phyloP scores from a whole-genome alignment of 2,329 filamentous ascomycete genomes.

The Blastomyces silverae region DNA sequence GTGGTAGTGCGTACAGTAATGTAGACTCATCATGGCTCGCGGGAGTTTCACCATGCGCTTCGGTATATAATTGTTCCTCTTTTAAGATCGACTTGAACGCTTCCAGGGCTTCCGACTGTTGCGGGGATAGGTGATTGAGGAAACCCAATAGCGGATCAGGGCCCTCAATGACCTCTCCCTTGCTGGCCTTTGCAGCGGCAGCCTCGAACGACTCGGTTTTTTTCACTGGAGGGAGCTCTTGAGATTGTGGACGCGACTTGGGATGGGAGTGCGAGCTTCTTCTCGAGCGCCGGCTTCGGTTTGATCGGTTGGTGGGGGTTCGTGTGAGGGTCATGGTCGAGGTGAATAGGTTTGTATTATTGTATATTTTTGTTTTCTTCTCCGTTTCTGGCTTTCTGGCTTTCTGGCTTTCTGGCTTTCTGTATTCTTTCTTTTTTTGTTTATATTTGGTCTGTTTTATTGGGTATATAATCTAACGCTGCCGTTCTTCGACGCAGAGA shows the following conservation, averaged over 20 bases:
- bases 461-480: not conserved
- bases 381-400: not conserved
- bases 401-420: not conserved
- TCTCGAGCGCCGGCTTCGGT: slow-evolving; percentile 15
- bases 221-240: not conserved
- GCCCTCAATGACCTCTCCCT: not conserved
- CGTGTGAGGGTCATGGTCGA: slow-evolving; percentile 17
- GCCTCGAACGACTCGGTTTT: slow-evolving; percentile 8
- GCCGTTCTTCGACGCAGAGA: not conserved
- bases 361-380: not conserved
- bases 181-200: slow-evolving; percentile 13
- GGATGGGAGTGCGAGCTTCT: slow-evolving; percentile 12
- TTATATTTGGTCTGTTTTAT: not conserved
- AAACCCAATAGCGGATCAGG: slow-evolving; percentile 51
- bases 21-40: slow-evolving; percentile 45
- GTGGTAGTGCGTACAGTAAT: slow-evolving; percentile 38
- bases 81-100: slow-evolving; percentile 65
- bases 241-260: not conserved
- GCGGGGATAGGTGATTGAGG: slow-evolving; percentile 64
- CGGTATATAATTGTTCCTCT: slow-evolving; percentile 52
- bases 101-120: slow-evolving; percentile 60
- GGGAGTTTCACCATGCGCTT: slow-evolving; percentile 28
- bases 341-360: not conserved
- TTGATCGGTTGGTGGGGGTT: slow-evolving; percentile 15
- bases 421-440: not conserved